Evolutionary conservation across 1,139 yeast species (phyloP).

Genomic region (Blastobotrys capitulatus): DNA sequence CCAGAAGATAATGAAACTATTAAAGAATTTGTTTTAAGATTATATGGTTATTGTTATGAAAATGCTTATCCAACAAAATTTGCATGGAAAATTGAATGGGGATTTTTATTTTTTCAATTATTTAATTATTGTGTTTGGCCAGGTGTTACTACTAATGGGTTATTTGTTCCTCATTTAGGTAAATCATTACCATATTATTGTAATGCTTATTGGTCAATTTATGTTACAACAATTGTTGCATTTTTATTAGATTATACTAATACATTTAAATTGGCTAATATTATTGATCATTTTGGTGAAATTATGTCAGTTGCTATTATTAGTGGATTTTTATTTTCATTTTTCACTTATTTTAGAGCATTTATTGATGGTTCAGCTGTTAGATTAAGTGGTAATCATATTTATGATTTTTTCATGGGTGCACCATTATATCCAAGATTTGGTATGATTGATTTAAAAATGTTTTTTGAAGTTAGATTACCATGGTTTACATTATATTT

Average conservation of each 20-base stretch:
- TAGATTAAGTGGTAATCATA: conserved; percentile 83
- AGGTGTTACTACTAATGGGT: conserved; percentile 93
- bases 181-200: conserved; percentile 87
- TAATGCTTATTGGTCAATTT: conserved; percentile 83
- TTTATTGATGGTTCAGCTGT: conserved; percentile 47
- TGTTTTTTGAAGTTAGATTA: conserved; percentile 94
- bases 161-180: conserved; percentile 76
- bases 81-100: conserved; percentile 66
- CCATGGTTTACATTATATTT: conserved; percentile 94
- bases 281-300: conserved; percentile 80
- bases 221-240: conserved; percentile 56
- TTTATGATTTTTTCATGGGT: conserved; percentile 94
- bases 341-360: conserved; percentile 59
- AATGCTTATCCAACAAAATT: conserved; percentile 65
- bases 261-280: conserved; percentile 61
- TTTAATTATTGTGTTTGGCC: conserved; percentile 81
- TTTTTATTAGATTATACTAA: conserved; percentile 66
- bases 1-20: conserved; percentile 60
- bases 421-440: conserved; percentile 95
- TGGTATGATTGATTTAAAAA: conserved; percentile 86
- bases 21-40: conserved; percentile 46
- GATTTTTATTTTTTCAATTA: conserved; percentile 66
- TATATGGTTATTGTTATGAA: conserved; percentile 42
- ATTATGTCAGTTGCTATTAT: conserved; percentile 88
- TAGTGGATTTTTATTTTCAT: conserved; percentile 67